phyloP scores from a whole-genome alignment of 495 filamentous ascomycete genomes.

The Xylaria longipes region DNA sequence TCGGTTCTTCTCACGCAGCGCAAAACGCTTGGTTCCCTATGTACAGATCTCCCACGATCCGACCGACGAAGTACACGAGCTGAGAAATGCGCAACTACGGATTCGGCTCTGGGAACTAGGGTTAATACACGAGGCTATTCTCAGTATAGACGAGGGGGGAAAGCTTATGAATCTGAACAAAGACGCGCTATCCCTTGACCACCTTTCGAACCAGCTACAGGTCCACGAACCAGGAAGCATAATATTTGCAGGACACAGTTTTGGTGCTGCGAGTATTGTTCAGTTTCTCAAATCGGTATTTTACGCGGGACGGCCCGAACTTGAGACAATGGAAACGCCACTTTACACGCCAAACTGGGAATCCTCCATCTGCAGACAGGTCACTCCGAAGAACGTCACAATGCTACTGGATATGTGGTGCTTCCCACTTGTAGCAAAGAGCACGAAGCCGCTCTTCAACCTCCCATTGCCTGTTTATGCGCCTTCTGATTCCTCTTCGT shows the following conservation, averaged over 20 bases:
- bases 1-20: conserved; percentile 41
- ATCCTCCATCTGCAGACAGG: conserved; percentile 61
- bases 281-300: conserved; percentile 77
- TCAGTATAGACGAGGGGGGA: conserved; percentile 64
- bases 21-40: conserved; percentile 52
- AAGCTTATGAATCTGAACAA: conserved; percentile 51
- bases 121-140: conserved; percentile 65
- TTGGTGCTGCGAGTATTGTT: conserved; percentile 72
- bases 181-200: conserved; percentile 54
- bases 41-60: conserved; percentile 58
- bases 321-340: conserved; percentile 39
- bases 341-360: conserved; percentile 57
- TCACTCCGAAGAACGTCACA: conserved; percentile 65
- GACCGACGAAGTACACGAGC: conserved; percentile 61
- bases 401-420: conserved; percentile 78
- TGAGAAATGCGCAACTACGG: conserved; percentile 68
- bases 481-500: conserved; percentile 17
- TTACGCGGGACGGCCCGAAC: conserved; percentile 54
- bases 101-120: conserved; percentile 77
- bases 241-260: conserved; percentile 75
- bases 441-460: conserved; percentile 62
- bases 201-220: conserved; percentile 63
- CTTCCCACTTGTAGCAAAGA: conserved; percentile 64
- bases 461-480: conserved; percentile 71
- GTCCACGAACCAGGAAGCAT: conserved; percentile 73